These are phyloP conservation scores for Darksidea phi DNA, from an alignment of 495 filamentous ascomycete species.

Conservation along the genomic window DNA sequence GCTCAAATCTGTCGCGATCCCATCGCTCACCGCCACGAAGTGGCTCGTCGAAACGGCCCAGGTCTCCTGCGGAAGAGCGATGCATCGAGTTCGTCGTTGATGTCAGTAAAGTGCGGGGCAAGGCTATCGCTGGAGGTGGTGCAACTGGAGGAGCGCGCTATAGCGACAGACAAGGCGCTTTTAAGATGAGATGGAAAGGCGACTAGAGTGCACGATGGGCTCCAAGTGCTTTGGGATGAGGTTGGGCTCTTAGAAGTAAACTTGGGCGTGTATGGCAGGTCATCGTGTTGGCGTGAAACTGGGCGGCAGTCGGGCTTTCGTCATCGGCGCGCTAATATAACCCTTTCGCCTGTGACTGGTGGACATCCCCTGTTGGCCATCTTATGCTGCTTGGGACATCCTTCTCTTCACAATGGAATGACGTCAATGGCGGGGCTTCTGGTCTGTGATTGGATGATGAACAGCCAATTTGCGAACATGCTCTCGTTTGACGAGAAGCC, in stretches of 20 bases:
- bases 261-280: slow-evolving; percentile 3
- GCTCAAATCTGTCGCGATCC: slow-evolving; percentile 45
- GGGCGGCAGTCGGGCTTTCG: slow-evolving; percentile 5
- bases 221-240: slow-evolving; percentile 6
- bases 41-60: slow-evolving; percentile 32
- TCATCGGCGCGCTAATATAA: slow-evolving; percentile 27
- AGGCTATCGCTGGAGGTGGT: background rate
- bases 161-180: slow-evolving; percentile 5
- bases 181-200: background rate
- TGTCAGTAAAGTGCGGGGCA: slow-evolving; percentile 6
- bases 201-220: background rate
- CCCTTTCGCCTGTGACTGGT: too few species aligned
- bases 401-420: too few species aligned
- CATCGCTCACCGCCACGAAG: slow-evolving; percentile 37
- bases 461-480: too few species aligned
- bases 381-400: too few species aligned
- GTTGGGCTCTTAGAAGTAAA: background rate
- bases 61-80: slow-evolving; percentile 39
- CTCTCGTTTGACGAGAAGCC: too few species aligned
- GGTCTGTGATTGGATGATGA: too few species aligned
- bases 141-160: background rate
- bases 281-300: slow-evolving; percentile 18
- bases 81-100: slow-evolving; percentile 21
- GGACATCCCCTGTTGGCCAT: too few species aligned
- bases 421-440: too few species aligned